Evolutionary conservation across 148 eudicot genomes (phyloP), one percentile per base, ranked within the genome.

Genomic region (Agrostemma githago): DNA sequence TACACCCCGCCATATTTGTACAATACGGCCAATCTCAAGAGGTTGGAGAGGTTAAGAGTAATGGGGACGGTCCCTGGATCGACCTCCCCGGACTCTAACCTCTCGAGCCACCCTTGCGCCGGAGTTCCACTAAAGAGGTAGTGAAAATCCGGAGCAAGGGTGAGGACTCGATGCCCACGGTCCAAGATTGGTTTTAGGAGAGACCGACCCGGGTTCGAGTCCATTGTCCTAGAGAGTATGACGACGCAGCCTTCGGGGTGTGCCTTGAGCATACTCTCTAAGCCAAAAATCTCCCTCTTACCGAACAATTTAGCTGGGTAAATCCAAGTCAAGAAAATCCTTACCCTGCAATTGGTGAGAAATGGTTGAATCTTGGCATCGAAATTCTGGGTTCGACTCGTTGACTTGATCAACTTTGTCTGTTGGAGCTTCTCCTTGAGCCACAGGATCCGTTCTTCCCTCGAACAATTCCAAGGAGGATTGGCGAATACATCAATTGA

Each of bases 1-100:
- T 90, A 93, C 6, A 89, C 74, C 0, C 97, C 98, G 0, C 98
- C 97, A 5, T 89, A 93, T 60, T 89, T 89, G 74, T 90, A 89
- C 34, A 92, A 63, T 10, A 81, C 82, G 1, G 82, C 90, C 0
- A 90, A 77, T 14, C 97, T 71, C 9, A 90, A 51, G 20, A 92
- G 72, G 42, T 89, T 90, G 0, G 97, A 89, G 8, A 92, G 73
- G 41, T 92, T 90, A 41, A 90, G 89, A 3, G 93, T 82, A 10
- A 90, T 59, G 3, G 97, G 85, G 46, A 90, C 84, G 41, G 78
- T 73, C 2, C 97, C 97, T 0, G 92, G 88, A 58, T 89, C 85
- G 46, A 63, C 42, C 3, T 82, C 77, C 19, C 91, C 96, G 2
- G 38, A 79, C 72, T 84, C 83, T 65, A 90, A 79, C 20, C 84